Evolutionary conservation across 441 rosid species (phyloP), one percentile per base, ranked within the genome.

Genomic region (Viola pubescens): DNA sequence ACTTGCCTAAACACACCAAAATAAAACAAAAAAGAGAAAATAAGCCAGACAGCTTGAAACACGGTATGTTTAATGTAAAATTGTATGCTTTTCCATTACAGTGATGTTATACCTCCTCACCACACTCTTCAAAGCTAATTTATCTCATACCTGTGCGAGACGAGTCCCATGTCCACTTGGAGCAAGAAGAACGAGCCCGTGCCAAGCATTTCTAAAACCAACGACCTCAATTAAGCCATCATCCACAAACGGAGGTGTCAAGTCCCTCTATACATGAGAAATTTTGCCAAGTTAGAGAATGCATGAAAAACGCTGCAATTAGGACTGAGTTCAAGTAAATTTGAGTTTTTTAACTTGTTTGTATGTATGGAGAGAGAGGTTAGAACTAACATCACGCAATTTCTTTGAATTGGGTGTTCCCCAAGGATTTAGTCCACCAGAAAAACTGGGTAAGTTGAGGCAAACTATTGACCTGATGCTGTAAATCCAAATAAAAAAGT

Each of bases 351-450:
- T 1, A 26, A 26, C 34, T 26, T 26, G 34, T 26, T 26, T 26
- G 34, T 1, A 26, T 26, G 34, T 26, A 26, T 26, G 34, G 34
- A 26, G 34, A 26, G 34, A 26, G 19, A 60, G 56, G 16, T 16
- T 4, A 44, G 64, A 53, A 54, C 72, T 59, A 39, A 88, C 98
- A 39, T 82, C 80, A 0, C 51, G 73, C 42, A 38, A 59, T 74
- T 82, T 94, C 81, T 76, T 81, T 60, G 75, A 70, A 53, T 58
- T 76, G 59, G 91, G 96, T 26, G 65, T 80, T 47, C 96, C 96
- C 98, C 97, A 89, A 37, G 97, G 97, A 77, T 90, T 77, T 52
- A 89, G 83, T 59, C 98, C 97, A 61, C 98, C 98, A 59, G 97
- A 92, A 77, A 92, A 92, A 71, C 98, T 89, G 49, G 97, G 97